A percentile compares a stretch with the other conserved stretches of the same genome.
These are phyloP conservation scores for Kwoniella shivajii DNA, from an alignment of 1,284 basidiomycete genomes.

Conservation along the genomic window DNA sequence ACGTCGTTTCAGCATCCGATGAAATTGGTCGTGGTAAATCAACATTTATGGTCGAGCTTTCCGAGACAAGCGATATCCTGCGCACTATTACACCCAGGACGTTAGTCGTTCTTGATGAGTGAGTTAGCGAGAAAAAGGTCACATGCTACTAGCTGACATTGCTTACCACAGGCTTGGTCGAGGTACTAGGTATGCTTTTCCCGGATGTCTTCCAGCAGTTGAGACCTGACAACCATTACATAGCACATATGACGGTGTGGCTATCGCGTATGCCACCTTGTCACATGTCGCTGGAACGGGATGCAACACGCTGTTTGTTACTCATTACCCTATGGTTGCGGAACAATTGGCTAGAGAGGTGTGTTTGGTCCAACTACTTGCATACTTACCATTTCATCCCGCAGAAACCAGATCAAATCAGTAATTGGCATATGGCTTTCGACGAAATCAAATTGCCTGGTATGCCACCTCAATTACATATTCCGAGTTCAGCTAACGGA, in stretches of 20 bases:
- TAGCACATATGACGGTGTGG: conserved; percentile 53
- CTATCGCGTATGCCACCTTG: conserved; percentile 65
- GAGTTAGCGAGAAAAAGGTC: conserved; percentile 12
- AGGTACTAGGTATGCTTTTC: conserved; percentile 36
- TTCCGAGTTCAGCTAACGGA: conserved; percentile 12
- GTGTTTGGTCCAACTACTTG: conserved; percentile 24
- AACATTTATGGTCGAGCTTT: conserved; percentile 95
- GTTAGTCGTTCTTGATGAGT: conserved; percentile 78
- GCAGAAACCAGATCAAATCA: conserved; percentile 53
- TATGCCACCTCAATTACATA: conserved; percentile 12
- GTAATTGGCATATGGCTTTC: conserved; percentile 86
- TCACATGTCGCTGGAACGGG: conserved; percentile 68
- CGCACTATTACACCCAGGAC: conserved; percentile 69
- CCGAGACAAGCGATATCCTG: conserved; percentile 89
- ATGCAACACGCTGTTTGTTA: conserved; percentile 89
- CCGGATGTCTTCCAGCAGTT: not conserved
- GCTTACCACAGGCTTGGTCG: conserved; percentile 44
- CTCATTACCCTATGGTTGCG: conserved; percentile 73
- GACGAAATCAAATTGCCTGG: conserved; percentile 52
- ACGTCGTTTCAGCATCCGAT: conserved; percentile 67
- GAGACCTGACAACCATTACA: not conserved
- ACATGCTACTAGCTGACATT: not conserved
- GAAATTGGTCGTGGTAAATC: conserved; percentile 80
- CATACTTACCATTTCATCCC: not conserved
- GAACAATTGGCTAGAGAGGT: conserved; percentile 62